Conservation (phyloP, 2,329 filamentous ascomycete species). For the Celoporthe dispersa region DNA sequence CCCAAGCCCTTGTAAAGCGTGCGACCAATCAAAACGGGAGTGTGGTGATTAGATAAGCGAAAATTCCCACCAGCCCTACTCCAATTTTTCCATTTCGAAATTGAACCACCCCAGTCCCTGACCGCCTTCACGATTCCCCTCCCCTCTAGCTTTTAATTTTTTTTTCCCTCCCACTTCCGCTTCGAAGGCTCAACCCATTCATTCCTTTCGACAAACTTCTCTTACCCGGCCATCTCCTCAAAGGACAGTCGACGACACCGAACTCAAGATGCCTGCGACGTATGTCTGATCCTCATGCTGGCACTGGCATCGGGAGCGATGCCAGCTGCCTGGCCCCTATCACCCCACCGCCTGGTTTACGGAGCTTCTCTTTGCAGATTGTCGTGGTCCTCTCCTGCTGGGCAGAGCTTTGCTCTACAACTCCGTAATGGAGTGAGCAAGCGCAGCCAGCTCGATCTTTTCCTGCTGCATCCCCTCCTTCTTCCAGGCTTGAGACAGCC, state of each 20-base stretch:
- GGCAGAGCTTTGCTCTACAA: constrained; percentile 47
- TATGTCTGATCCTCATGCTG: constrained; percentile 35
- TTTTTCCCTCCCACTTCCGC: constrained; percentile 22
- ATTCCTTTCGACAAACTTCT: constrained; percentile 23
- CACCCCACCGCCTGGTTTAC: constrained; percentile 51
- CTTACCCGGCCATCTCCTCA: not conserved
- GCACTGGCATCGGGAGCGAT: constrained; percentile 25
- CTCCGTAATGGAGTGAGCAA: constrained; percentile 37
- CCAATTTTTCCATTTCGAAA: constrained; percentile 30
- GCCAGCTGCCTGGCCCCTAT: constrained; percentile 13
- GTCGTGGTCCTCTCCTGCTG: constrained; percentile 83
- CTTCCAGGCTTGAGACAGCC: constrained; percentile 50
- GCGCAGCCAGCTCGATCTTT: constrained; percentile 78
- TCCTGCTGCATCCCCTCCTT: constrained; percentile 66
- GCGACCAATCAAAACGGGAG: constrained; percentile 17
- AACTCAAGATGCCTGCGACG: constrained; percentile 35
- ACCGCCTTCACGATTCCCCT: constrained; percentile 10
- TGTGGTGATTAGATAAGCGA: constrained; percentile 12
- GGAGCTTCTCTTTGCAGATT: constrained; percentile 65
- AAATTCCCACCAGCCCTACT: constrained; percentile 21
- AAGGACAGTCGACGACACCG: constrained; percentile 38
- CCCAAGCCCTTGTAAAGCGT: constrained; percentile 7
- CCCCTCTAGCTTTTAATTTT: constrained; percentile 17
- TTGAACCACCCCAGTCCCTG: not conserved
- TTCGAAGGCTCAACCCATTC: constrained; percentile 36